These are phyloP conservation scores for Fusarium falciforme DNA, from an alignment of 2,329 filamentous ascomycete species.

Conservation along the genomic window DNA sequence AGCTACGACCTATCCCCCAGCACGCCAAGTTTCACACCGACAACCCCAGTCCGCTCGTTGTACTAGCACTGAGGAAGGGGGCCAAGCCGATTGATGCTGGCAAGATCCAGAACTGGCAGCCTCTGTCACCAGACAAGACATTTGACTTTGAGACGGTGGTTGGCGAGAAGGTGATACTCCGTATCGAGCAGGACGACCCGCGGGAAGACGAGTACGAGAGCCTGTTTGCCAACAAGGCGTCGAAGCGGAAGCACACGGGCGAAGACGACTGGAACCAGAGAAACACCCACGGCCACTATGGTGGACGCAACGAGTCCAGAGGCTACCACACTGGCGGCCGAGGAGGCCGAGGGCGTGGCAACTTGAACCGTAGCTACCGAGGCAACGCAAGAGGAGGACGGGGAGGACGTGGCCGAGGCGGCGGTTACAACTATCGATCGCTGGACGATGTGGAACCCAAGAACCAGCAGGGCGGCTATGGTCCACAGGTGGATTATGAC, in stretches of 20 bases:
- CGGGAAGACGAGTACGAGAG: constrained; percentile 73
- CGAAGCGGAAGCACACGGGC: constrained; percentile 69
- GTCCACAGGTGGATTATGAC: constrained; percentile 60
- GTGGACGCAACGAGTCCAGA: constrained; percentile 55
- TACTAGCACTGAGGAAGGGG: constrained; percentile 82
- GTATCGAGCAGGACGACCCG: constrained; percentile 78
- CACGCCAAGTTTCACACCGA: constrained; percentile 80
- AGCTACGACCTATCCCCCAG: constrained; percentile 77
- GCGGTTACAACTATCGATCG: constrained; percentile 70
- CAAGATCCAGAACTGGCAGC: constrained; percentile 86
- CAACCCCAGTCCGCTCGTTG: constrained; percentile 80
- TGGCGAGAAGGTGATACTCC: constrained; percentile 85
- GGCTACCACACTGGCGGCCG: constrained; percentile 57
- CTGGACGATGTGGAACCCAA: constrained; percentile 72
- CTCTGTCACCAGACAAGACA: constrained; percentile 75
- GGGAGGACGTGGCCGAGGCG: constrained; percentile 59
- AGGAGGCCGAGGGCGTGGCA: constrained; percentile 53
- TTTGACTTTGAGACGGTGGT: constrained; percentile 86
- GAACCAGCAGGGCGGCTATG: constrained; percentile 57
- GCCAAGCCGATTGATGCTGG: constrained; percentile 82
- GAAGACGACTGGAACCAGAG: constrained; percentile 56
- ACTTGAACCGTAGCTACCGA: constrained; percentile 52
- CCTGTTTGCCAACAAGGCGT: constrained; percentile 68
- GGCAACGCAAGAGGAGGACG: constrained; percentile 54
- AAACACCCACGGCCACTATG: constrained; percentile 47